A percentile compares a stretch with the other conserved stretches of the same genome.
These are phyloP conservation scores for Geotrichum fermentans DNA, from an alignment of 1,139 yeast species.

Conservation along the genomic window DNA sequence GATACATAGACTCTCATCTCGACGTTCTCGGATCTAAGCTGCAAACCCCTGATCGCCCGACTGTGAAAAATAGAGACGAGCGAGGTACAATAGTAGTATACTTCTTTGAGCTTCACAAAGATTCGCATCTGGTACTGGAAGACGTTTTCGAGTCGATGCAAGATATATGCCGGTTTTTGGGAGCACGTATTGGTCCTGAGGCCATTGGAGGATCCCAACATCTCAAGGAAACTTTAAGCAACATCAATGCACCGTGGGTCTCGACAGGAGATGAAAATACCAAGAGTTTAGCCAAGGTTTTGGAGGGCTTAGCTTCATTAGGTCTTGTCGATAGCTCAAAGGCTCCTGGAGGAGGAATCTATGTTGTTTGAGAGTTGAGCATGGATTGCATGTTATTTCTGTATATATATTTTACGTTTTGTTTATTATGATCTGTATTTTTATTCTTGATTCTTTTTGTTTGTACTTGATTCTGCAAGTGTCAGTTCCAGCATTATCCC, in stretches of 20 bases:
- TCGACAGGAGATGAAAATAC: constrained; percentile 11
- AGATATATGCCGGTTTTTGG: constrained; percentile 6
- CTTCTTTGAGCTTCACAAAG: constrained; percentile 13
- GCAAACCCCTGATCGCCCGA: neutral
- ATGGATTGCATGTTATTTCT: neutral
- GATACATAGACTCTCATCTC: neutral
- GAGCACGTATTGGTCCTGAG: constrained; percentile 14
- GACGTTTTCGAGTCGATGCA: constrained; percentile 1
- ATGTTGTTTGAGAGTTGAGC: constrained; percentile 3
- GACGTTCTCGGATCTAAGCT: constrained; percentile 10
- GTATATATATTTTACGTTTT: neutral
- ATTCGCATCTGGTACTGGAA: constrained; percentile 5
- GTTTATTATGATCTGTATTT: neutral
- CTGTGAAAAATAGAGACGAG: neutral
- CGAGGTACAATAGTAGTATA: constrained; percentile 1
- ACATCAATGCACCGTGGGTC: constrained; percentile 18
- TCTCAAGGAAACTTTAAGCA: constrained; percentile 12
- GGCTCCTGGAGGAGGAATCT: constrained; percentile 18
- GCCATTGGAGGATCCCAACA: constrained; percentile 15
- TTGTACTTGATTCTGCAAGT: no score
- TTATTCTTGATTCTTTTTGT: neutral
- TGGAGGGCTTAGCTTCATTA: constrained; percentile 13
- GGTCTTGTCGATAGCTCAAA: constrained; percentile 18
- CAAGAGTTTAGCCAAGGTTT: constrained; percentile 16
- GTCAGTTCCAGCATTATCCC: neutral